phyloP scores from a whole-genome alignment of 179 eudicot genomes.

The Gypsophila paniculata region DNA sequence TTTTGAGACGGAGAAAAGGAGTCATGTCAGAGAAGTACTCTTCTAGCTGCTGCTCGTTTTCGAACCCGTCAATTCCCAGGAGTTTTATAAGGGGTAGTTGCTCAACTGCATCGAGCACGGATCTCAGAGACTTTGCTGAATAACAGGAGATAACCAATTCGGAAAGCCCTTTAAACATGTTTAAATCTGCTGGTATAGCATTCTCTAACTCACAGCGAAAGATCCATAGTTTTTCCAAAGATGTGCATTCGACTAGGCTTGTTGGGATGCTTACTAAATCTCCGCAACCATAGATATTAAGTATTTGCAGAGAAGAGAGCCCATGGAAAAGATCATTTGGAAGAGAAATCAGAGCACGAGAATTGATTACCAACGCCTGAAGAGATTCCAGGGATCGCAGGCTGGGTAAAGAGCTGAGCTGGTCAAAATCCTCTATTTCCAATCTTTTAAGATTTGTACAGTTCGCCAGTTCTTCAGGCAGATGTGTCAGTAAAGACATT shows the following conservation, averaged over 20 bases:
- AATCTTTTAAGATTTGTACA: conserved; percentile 5
- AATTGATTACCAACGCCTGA: neutral
- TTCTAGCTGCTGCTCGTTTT: neutral
- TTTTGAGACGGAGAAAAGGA: neutral
- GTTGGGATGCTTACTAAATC: neutral
- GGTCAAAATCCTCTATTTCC: neutral
- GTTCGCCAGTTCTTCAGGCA: conserved; percentile 8
- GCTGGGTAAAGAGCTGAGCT: conserved; percentile 12
- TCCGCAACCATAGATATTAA: neutral
- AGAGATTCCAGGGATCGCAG: neutral
- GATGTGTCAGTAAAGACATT: neutral
- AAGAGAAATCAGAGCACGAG: neutral
- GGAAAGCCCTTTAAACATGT: neutral
- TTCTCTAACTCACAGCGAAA: neutral
- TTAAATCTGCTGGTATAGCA: neutral
- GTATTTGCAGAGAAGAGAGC: neutral
- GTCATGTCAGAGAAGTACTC: conserved; percentile 6
- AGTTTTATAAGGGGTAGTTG: neutral
- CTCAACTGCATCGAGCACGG: neutral
- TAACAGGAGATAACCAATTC: neutral
- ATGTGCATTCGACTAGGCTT: conserved; percentile 1
- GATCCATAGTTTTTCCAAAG: conserved; percentile 5
- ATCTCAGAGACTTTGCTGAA: conserved; percentile 2
- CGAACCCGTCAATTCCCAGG: neutral
- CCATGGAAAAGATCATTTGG: conserved; percentile 7